Evolutionary conservation across 768 basidiomycete genomes (phyloP).

Genomic region (Termitomyces sp.): DNA sequence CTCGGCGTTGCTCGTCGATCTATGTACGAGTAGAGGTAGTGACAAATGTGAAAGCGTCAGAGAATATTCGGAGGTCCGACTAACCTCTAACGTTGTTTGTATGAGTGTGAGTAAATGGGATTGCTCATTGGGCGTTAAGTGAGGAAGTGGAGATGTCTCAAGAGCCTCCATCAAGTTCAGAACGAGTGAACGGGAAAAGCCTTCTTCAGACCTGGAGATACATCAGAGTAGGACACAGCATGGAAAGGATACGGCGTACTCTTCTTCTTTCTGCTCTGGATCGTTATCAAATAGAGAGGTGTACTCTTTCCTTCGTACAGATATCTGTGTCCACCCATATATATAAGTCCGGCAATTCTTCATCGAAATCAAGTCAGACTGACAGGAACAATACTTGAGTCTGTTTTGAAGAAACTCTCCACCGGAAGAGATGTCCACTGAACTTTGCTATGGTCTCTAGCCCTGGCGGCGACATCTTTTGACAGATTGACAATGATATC

Average conservation of each 20-base stretch:
- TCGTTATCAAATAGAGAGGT: slow-evolving; percentile 48
- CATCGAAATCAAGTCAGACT: neutral
- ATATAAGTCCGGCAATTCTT: neutral
- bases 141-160: slow-evolving; percentile 60
- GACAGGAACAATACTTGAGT: slow-evolving; percentile 16
- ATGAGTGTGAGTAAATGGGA: slow-evolving; percentile 81
- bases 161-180: slow-evolving; percentile 59
- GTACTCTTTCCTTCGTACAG: slow-evolving; percentile 37
- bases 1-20: slow-evolving; percentile 89
- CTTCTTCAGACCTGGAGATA: slow-evolving; percentile 39
- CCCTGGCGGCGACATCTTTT: slow-evolving; percentile 28
- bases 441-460: slow-evolving; percentile 18
- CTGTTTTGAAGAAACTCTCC: slow-evolving; percentile 51
- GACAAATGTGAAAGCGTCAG: neutral
- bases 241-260: slow-evolving; percentile 32
- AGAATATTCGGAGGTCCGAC: slow-evolving; percentile 12
- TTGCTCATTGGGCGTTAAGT: slow-evolving; percentile 76
- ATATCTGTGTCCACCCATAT: slow-evolving; percentile 1
- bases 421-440: slow-evolving; percentile 52
- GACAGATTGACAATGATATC: slow-evolving; percentile 71
- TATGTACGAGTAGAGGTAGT: slow-evolving; percentile 24
- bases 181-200: slow-evolving; percentile 61
- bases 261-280: slow-evolving; percentile 36
- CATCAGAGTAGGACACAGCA: slow-evolving; percentile 7
- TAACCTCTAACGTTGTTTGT: slow-evolving; percentile 82